Evolutionary conservation across 2,329 filamentous ascomycete species (phyloP), one percentile per base, ranked within the genome.

Genomic region (Metarhizium rileyi): DNA sequence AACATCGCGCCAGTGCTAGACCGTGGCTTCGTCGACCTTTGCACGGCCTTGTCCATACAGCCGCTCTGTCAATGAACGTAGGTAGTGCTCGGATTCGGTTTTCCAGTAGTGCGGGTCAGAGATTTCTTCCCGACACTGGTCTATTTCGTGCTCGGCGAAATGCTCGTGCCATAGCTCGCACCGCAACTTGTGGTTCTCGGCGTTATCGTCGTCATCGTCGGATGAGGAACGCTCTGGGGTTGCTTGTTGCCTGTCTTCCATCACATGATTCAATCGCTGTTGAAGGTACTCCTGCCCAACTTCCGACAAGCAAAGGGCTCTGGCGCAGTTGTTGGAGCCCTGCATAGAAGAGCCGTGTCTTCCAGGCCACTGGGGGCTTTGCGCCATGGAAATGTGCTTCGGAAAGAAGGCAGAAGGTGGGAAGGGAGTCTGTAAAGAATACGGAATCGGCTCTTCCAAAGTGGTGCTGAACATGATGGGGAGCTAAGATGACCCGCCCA

Each of bases 271-370:
- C 4, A 38, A 20, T n/a, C 5, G 16, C 16, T 38, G 35, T 69
- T 79, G 3, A 72, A 75, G 46, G 64, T 67, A 47, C 73, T 83
- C 58, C 76, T 75, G 63, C 63, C 64, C 35, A 12, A 30, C 28
- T 30, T 30, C 28, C 28, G 28, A 30, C n/a, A n/a, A n/a, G n/a
- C n/a, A n/a, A n/a, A n/a, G n/a, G n/a, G n/a, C n/a, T n/a, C n/a
- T n/a, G n/a, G n/a, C n/a, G n/a, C n/a, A n/a, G n/a, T n/a, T n/a
- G n/a, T n/a, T n/a, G n/a, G n/a, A n/a, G n/a, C n/a, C n/a, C n/a
- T n/a, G n/a, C n/a, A n/a, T n/a, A n/a, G n/a, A n/a, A n/a, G n/a
- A n/a, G n/a, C n/a, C n/a, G n/a, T n/a, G n/a, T n/a, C n/a, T n/a
- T n/a, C n/a, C n/a, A n/a, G n/a, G n/a, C n/a, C n/a, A n/a, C n/a